Conservation (phyloP, 2,329 filamentous ascomycete genomes). For the Diaporthe sp. region DNA sequence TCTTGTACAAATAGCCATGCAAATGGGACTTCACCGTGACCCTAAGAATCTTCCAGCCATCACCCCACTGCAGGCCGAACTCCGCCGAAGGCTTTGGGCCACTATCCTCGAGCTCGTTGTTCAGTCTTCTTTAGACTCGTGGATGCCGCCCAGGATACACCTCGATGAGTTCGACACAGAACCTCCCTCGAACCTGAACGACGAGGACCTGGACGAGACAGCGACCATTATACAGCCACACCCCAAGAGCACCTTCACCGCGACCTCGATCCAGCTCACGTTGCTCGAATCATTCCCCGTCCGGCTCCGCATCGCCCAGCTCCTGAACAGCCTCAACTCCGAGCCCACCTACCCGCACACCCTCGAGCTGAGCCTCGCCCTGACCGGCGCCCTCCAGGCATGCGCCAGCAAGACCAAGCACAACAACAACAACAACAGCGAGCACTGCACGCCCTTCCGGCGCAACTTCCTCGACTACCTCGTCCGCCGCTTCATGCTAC, state of each 20-base stretch:
- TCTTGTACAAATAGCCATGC: constrained; percentile 58
- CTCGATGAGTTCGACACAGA: constrained; percentile 57
- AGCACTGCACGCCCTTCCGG: constrained; percentile 52
- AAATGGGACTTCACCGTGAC: constrained; percentile 60
- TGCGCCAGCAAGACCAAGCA: constrained; percentile 38
- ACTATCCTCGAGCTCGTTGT: constrained; percentile 57
- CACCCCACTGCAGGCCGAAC: constrained; percentile 53
- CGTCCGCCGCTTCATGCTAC: constrained; percentile 67
- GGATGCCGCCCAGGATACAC: constrained; percentile 56
- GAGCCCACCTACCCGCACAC: constrained; percentile 52
- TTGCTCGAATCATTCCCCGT: constrained; percentile 53
- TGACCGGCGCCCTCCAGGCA: constrained; percentile 47
- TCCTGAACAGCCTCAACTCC: constrained; percentile 52
- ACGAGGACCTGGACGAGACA: constrained; percentile 45
- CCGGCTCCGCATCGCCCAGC: constrained; percentile 52
- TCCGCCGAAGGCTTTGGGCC: constrained; percentile 58
- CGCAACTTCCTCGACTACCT: constrained; percentile 65
- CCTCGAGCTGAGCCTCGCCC: constrained; percentile 51
- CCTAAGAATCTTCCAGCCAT: constrained; percentile 54
- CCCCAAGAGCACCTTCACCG: constrained; percentile 48
- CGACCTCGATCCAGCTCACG: constrained; percentile 52
- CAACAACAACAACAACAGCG: constrained; percentile 39
- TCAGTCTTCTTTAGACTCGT: constrained; percentile 55
- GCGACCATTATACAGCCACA: constrained; percentile 43
- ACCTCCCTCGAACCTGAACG: constrained; percentile 54